These are phyloP conservation scores for Neurospora terricola DNA, from an alignment of 495 filamentous ascomycete species.

Conservation along the genomic window DNA sequence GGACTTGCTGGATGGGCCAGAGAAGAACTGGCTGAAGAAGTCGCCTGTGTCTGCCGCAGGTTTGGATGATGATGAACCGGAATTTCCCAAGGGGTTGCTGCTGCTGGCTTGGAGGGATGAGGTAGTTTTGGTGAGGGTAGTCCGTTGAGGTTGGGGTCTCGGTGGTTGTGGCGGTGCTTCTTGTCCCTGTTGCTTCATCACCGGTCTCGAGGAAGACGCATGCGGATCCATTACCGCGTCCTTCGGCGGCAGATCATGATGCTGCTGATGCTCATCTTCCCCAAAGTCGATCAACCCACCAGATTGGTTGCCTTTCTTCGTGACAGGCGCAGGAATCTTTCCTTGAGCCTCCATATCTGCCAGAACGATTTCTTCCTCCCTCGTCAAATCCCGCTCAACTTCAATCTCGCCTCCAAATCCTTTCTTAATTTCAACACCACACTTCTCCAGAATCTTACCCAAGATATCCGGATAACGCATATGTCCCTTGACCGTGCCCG, in stretches of 20 bases:
- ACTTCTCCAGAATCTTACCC: constrained; percentile 54
- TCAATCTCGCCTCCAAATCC: not conserved
- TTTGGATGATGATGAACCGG: not conserved
- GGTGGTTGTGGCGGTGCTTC: not conserved
- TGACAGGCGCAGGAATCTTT: not conserved
- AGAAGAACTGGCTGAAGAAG: not conserved
- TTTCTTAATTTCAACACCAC: constrained; percentile 29
- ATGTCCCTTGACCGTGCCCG: constrained; percentile 61
- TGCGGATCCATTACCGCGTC: not conserved
- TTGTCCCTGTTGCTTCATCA: not conserved
- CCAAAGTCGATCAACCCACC: not conserved
- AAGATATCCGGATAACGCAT: constrained; percentile 60
- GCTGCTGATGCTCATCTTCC: not conserved
- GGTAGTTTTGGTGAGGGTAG: not conserved
- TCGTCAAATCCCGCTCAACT: not conserved
- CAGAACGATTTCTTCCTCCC: not conserved
- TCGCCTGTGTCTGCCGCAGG: not conserved
- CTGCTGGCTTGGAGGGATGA: not conserved
- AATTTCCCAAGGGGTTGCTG: not conserved
- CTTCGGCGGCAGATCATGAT: not conserved
- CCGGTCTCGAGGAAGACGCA: not conserved
- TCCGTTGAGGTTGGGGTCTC: not conserved
- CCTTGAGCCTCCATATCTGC: not conserved
- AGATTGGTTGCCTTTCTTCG: not conserved
- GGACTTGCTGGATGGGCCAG: not conserved